Percentiles rank a stretch among this genome's conserved stretches.
Conservation (phyloP, 2,329 filamentous ascomycete species). For the Fusarium sp. region DNA sequence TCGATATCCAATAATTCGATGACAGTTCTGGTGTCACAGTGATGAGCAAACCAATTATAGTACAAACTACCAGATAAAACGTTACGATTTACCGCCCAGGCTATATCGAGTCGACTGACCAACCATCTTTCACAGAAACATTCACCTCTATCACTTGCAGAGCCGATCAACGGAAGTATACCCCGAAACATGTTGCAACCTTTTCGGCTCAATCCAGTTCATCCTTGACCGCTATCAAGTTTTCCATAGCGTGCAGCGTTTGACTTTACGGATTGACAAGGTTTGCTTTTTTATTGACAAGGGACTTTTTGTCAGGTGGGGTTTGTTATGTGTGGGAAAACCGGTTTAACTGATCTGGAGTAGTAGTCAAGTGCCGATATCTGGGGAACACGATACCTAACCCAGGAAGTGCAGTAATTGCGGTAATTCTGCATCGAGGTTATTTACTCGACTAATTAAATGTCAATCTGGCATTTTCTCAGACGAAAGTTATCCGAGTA, state of each 20-base stretch:
- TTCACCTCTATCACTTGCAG: conserved; percentile 9
- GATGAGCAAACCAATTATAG: conserved; percentile 20
- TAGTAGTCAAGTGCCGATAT: conserved; percentile 16
- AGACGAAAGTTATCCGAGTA: background rate
- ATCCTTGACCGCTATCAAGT: conserved; percentile 13
- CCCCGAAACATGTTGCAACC: conserved; percentile 16
- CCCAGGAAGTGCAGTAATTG: conserved; percentile 2
- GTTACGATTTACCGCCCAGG: conserved; percentile 16
- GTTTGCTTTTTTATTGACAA: background rate
- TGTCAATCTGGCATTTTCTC: background rate
- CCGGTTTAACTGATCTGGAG: conserved; percentile 18
- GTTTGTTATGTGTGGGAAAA: background rate
- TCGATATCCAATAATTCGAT: background rate
- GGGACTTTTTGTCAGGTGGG: conserved; percentile 23
- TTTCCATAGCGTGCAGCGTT: background rate
- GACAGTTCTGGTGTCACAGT: conserved; percentile 11
- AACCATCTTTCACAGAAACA: conserved; percentile 26
- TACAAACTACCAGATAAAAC: background rate
- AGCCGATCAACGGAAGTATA: conserved; percentile 12
- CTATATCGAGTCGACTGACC: conserved; percentile 10
- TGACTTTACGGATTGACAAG: background rate
- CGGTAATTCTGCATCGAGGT: background rate
- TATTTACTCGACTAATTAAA: background rate
- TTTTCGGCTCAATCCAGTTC: background rate
- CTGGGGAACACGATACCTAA: conserved; percentile 17